A percentile compares a stretch with the other conserved stretches of the same genome.
These are phyloP conservation scores for Pilatotrama ljubarskyi DNA, from an alignment of 768 basidiomycete species.

Conservation along the genomic window DNA sequence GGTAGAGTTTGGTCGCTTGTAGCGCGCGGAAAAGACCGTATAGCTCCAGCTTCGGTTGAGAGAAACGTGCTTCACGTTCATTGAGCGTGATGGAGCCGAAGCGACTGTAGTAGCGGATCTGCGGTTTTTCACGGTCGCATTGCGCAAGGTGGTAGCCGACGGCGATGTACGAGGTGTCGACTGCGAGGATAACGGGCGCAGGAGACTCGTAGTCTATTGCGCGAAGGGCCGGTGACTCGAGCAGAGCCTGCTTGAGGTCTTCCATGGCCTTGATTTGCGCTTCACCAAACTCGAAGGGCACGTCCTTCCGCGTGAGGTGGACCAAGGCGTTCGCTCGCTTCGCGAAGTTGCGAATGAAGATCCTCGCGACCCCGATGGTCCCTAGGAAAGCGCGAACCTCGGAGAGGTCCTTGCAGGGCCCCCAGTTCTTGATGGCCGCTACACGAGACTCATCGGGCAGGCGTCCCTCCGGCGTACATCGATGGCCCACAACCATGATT, in stretches of 20 bases:
- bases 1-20: conserved; percentile 18
- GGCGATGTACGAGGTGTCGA: conserved; percentile 30
- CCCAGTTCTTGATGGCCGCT: conserved; percentile 32
- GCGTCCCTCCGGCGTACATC: conserved; percentile 37
- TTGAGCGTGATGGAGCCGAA: conserved; percentile 44
- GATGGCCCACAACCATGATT: conserved; percentile 31
- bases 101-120: conserved; percentile 25
- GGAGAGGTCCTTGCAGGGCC: conserved; percentile 10
- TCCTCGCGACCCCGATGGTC: conserved; percentile 17
- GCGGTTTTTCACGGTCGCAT: conserved; percentile 8
- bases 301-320: conserved; percentile 24
- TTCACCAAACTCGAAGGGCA: conserved; percentile 18
- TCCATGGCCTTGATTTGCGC: conserved; percentile 17
- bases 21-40: conserved; percentile 26
- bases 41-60: conserved; percentile 31
- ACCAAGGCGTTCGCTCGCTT: conserved; percentile 18
- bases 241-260: conserved; percentile 19
- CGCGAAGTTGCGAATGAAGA: conserved; percentile 27
- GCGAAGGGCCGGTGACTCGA: conserved; percentile 11
- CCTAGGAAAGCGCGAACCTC: conserved; percentile 32
- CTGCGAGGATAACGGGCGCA: conserved; percentile 22
- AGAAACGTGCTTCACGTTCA: conserved; percentile 32
- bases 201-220: conserved; percentile 24
- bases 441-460: conserved; percentile 30
- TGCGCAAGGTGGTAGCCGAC: conserved; percentile 32